Evolutionary conservation across 148 eudicot species (phyloP).

Genomic region (Selenicereus undatus): DNA sequence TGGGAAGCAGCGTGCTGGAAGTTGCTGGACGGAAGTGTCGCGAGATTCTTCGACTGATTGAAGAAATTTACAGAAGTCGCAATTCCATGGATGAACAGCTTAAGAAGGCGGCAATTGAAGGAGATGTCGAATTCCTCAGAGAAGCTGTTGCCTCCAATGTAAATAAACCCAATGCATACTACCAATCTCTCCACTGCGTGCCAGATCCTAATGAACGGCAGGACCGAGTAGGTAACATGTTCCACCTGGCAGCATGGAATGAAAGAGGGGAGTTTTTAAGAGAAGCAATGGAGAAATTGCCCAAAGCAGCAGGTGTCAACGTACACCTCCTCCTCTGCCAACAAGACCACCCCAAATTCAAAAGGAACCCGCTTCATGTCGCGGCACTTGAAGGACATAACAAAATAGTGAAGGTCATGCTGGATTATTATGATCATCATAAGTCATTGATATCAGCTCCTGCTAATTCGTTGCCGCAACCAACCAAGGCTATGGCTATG

Average conservation of each 20-base stretch:
- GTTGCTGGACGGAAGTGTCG: background rate
- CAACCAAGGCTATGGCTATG: background rate
- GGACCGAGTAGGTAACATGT: background rate
- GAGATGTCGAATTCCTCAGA: background rate
- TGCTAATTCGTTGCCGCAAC: background rate
- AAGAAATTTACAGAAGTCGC: background rate
- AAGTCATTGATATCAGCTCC: background rate
- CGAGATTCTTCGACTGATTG: background rate
- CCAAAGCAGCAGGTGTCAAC: background rate
- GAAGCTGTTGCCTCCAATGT: background rate
- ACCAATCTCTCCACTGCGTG: background rate
- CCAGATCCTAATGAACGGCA: background rate
- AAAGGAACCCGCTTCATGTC: background rate
- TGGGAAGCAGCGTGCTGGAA: background rate
- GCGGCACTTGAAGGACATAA: background rate
- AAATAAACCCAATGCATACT: background rate
- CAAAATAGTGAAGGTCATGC: background rate
- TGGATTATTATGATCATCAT: background rate
- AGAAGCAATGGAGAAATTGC: background rate
- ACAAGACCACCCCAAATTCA: too few species aligned
- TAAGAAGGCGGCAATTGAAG: background rate
- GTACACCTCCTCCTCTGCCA: background rate
- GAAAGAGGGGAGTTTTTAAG: background rate
- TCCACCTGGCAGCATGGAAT: background rate
- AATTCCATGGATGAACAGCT: background rate